A percentile compares a stretch with the other conserved stretches of the same genome.
Evolutionary conservation across 495 filamentous ascomycete species (phyloP).

Genomic region (Lophiotrema nucula): DNA sequence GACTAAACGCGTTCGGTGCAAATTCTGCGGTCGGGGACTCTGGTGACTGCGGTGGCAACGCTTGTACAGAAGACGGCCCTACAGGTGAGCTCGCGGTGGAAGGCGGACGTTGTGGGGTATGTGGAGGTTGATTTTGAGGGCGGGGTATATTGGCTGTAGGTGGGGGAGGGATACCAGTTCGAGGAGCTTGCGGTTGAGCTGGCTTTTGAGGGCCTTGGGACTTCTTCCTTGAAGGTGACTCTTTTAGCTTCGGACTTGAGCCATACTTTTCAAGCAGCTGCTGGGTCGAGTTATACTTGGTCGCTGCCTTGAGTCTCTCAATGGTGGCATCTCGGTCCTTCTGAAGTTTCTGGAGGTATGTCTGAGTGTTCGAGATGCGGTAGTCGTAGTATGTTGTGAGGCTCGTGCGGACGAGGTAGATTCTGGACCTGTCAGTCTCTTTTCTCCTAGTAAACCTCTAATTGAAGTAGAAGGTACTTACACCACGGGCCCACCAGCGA

Average conservation of each 20-base stretch:
- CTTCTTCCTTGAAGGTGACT: conserved; percentile 40
- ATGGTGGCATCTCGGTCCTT: conserved; percentile 81
- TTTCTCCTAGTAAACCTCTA: too few relatives aligned
- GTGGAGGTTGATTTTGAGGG: conserved; percentile 31
- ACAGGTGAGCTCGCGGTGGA: conserved; percentile 12
- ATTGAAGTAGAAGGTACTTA: too few relatives aligned
- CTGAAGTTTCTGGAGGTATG: conserved; percentile 68
- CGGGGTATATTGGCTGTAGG: conserved; percentile 80
- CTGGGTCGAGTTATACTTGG: conserved; percentile 92
- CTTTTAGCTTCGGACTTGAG: conserved; percentile 20
- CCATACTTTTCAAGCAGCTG: conserved; percentile 94
- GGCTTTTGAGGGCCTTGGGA: conserved; percentile 31
- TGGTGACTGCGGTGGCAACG: neutral
- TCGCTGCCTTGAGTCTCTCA: conserved; percentile 88
- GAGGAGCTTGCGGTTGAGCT: conserved; percentile 32
- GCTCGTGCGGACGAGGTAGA: conserved; percentile 62
- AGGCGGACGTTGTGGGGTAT: conserved; percentile 24
- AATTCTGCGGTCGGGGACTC: conserved; percentile 46
- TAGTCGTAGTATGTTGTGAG: conserved; percentile 74
- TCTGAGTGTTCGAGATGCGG: conserved; percentile 66
- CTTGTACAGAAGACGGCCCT: conserved; percentile 25
- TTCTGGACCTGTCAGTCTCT: conserved; percentile 53
- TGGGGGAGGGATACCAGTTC: conserved; percentile 68
- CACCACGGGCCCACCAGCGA: conserved; percentile 77
- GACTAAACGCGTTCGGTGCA: conserved; percentile 59